These are phyloP conservation scores for Teratosphaeria viscida DNA, from an alignment of 2,329 filamentous ascomycete genomes.

Conservation along the genomic window DNA sequence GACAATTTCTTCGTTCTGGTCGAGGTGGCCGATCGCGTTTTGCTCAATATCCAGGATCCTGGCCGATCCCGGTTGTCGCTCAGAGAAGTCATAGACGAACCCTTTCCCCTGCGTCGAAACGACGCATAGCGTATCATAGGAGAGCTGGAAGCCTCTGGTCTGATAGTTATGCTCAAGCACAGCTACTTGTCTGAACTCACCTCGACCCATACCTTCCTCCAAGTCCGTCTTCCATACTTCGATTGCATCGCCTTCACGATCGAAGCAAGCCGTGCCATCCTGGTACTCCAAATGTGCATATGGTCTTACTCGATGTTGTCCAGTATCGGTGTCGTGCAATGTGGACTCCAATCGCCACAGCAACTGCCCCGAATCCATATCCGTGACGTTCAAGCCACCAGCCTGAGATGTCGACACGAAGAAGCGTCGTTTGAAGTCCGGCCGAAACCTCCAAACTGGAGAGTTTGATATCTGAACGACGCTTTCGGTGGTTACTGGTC, in stretches of 20 bases:
- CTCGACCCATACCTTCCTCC: constrained; percentile 24
- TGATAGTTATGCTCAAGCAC: constrained; percentile 33
- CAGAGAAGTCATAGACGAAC: constrained; percentile 35
- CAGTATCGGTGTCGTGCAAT: not conserved
- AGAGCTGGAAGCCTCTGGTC: constrained; percentile 38
- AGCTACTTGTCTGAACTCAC: constrained; percentile 31
- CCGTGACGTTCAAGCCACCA: constrained; percentile 37
- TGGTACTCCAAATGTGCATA: constrained; percentile 40
- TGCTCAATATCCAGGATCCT: constrained; percentile 30
- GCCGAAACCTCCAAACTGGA: constrained; percentile 36
- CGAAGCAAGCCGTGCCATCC: constrained; percentile 37
- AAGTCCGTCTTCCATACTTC: constrained; percentile 36
- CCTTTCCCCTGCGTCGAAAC: constrained; percentile 35
- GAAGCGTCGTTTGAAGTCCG: constrained; percentile 38
- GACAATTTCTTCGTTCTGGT: constrained; percentile 32
- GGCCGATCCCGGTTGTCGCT: constrained; percentile 23
- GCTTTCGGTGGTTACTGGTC: constrained; percentile 29
- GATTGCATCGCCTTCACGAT: constrained; percentile 34
- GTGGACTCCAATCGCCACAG: constrained; percentile 27
- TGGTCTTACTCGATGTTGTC: constrained; percentile 27
- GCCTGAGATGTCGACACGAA: constrained; percentile 36
- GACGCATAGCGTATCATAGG: constrained; percentile 35
- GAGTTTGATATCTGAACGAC: constrained; percentile 32
- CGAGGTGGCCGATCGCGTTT: constrained; percentile 35
- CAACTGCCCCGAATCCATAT: constrained; percentile 34